phyloP scores from a whole-genome alignment of 371 early-diverging fungal genomes.

The Mucor ambiguus region DNA sequence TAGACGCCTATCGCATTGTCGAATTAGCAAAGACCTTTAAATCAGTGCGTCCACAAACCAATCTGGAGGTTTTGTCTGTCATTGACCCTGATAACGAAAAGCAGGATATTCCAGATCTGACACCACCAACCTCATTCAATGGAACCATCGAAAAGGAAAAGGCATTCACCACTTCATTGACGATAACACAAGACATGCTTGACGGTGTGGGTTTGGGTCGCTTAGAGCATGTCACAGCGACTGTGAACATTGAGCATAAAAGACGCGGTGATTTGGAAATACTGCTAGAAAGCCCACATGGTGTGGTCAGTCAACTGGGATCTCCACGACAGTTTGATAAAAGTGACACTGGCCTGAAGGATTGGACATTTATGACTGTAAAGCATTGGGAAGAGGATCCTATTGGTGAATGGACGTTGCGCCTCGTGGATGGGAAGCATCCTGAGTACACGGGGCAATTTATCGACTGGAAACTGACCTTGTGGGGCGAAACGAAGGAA shows the following conservation, averaged over 20 bases:
- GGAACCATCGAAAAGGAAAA: conserved; percentile 32
- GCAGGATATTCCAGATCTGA: conserved; percentile 46
- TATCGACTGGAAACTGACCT: conserved; percentile 64
- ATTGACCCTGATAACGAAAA: conserved; percentile 12
- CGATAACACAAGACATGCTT: conserved; percentile 52
- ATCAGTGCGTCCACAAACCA: conserved; percentile 64
- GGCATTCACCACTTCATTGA: conserved; percentile 39
- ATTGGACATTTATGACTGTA: conserved; percentile 96
- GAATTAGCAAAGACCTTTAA: conserved; percentile 65
- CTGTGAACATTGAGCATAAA: conserved; percentile 74
- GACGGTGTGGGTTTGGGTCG: conserved; percentile 47
- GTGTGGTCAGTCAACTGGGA: conserved; percentile 72
- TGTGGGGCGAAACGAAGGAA: conserved; percentile 65
- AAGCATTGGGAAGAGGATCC: conserved; percentile 94
- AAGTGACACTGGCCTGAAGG: conserved; percentile 66
- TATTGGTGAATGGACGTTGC: conserved; percentile 80
- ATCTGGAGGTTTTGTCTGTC: conserved; percentile 49
- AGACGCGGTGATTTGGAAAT: conserved; percentile 85
- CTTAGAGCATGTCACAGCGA: conserved; percentile 87
- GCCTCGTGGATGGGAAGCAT: conserved; percentile 57
- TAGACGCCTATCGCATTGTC: conserved; percentile 85
- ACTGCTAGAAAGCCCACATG: conserved; percentile 71
- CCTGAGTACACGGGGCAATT: conserved; percentile 50
- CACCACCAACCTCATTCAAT: conserved; percentile 42
- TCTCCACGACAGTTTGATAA: conserved; percentile 68